These are phyloP conservation scores for Candida oleophila DNA, from an alignment of 805 yeast species.

Conservation along the genomic window DNA sequence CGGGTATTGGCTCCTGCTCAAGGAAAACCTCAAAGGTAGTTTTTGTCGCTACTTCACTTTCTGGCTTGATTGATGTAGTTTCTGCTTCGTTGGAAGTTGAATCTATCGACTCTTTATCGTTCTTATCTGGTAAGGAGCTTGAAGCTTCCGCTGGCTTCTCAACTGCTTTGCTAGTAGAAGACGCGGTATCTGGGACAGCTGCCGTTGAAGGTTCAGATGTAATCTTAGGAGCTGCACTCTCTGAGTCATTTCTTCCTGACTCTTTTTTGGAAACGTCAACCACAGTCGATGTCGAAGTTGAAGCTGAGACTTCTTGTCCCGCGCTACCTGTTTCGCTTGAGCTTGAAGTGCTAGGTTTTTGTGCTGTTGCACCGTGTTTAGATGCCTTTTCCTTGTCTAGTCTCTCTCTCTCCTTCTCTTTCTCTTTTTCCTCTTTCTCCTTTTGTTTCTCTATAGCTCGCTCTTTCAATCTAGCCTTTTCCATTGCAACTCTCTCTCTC, in stretches of 20 bases:
- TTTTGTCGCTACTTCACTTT: conserved; percentile 31
- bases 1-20: conserved; percentile 36
- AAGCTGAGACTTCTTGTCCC: background rate
- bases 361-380: conserved; percentile 9
- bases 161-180: background rate
- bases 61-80: conserved; percentile 21
- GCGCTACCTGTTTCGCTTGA: background rate
- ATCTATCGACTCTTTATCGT: background rate
- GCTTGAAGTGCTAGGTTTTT: background rate
- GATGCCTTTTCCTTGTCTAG: conserved; percentile 10
- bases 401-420: too few relatives aligned
- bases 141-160: background rate
- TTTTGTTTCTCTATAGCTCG: conserved; percentile 12
- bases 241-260: too few relatives aligned
- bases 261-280: conserved; percentile 11
- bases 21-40: conserved; percentile 11
- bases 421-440: conserved; percentile 12
- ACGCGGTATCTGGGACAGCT: background rate
- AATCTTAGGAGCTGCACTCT: background rate
- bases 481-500: conserved; percentile 14
- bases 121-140: background rate
- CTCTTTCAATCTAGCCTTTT: conserved; percentile 13
- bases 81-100: background rate
- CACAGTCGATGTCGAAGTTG: background rate
- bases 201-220: background rate